These are phyloP conservation scores for Thozetella sp. DNA, from an alignment of 495 filamentous ascomycete genomes.

Conservation along the genomic window DNA sequence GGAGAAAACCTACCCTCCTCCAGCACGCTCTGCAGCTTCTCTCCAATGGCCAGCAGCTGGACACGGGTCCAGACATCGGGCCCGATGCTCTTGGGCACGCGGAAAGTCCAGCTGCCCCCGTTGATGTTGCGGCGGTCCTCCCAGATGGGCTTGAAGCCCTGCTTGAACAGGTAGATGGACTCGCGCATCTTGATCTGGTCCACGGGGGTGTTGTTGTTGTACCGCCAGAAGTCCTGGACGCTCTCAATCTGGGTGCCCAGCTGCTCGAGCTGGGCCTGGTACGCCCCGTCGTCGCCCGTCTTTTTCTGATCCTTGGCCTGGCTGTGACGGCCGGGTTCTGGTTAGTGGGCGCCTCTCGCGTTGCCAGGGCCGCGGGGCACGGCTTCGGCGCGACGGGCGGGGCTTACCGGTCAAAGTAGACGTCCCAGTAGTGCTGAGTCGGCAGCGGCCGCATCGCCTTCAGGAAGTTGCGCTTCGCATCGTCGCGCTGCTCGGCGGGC, in stretches of 20 bases:
- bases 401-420: conserved; percentile 55
- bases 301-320: conserved; percentile 42
- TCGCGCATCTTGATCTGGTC: conserved; percentile 76
- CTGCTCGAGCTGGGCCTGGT: conserved; percentile 67
- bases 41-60: conserved; percentile 80
- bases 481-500: conserved; percentile 58
- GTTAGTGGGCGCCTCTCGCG: conserved; percentile 8
- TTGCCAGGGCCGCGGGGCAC: neutral
- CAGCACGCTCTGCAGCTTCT: conserved; percentile 75
- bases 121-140: conserved; percentile 82
- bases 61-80: conserved; percentile 80
- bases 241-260: conserved; percentile 70
- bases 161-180: conserved; percentile 86
- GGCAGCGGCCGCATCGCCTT: conserved; percentile 61
- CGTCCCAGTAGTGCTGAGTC: conserved; percentile 63
- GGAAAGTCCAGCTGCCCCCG: conserved; percentile 87
- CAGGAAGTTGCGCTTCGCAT: conserved; percentile 61
- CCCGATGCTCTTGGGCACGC: conserved; percentile 72
- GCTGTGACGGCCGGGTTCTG: conserved; percentile 14
- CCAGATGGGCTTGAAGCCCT: conserved; percentile 84
- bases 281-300: conserved; percentile 38
- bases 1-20: conserved; percentile 72
- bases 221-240: conserved; percentile 83
- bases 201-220: conserved; percentile 86
- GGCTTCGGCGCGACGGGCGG: neutral